A percentile compares a stretch with the other conserved stretches of the same genome.
phyloP scores from a whole-genome alignment of 2,329 filamentous ascomycete genomes.

The Pleurostoma richardsiae region DNA sequence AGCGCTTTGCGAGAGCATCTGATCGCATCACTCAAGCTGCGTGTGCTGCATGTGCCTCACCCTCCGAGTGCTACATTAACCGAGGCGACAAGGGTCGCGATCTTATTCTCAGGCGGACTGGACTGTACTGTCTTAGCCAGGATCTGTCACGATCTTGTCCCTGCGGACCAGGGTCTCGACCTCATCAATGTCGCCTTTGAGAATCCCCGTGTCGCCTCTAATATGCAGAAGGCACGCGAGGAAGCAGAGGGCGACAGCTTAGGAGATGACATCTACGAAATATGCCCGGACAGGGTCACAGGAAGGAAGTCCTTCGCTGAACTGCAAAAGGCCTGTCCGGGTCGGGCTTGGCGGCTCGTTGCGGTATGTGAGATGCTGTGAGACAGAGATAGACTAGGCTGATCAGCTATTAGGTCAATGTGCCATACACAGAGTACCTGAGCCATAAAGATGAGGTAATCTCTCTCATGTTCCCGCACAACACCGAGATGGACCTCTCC shows the following conservation, averaged over 20 bases:
- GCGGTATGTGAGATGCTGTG: constrained; percentile 38
- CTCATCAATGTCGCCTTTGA: constrained; percentile 96
- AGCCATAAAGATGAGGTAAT: constrained; percentile 66
- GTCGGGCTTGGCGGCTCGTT: constrained; percentile 76
- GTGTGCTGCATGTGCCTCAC: constrained; percentile 62
- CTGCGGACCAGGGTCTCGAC: constrained; percentile 66
- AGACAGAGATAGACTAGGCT: no score
- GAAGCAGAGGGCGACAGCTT: constrained; percentile 11
- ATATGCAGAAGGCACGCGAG: constrained; percentile 34
- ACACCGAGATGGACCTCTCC: constrained; percentile 98
- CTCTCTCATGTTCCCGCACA: constrained; percentile 81
- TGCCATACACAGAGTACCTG: constrained; percentile 72
- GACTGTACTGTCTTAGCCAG: constrained; percentile 88
- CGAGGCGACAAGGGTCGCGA: constrained; percentile 53
- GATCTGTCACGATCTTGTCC: constrained; percentile 71
- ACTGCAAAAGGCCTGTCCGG: constrained; percentile 62
- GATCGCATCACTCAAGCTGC: constrained; percentile 54
- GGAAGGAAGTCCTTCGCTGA: constrained; percentile 78
- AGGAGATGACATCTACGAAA: constrained; percentile 57
- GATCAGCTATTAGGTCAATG: constrained; percentile 53
- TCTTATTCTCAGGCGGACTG: constrained; percentile 90
- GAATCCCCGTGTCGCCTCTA: constrained; percentile 70
- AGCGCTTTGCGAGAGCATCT: constrained; percentile 48
- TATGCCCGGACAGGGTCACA: constrained; percentile 86
- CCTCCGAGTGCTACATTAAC: constrained; percentile 6